Base-by-base conservation (phyloP, 202 grass and related monocot species). In the Panicum virgatum region DNA sequence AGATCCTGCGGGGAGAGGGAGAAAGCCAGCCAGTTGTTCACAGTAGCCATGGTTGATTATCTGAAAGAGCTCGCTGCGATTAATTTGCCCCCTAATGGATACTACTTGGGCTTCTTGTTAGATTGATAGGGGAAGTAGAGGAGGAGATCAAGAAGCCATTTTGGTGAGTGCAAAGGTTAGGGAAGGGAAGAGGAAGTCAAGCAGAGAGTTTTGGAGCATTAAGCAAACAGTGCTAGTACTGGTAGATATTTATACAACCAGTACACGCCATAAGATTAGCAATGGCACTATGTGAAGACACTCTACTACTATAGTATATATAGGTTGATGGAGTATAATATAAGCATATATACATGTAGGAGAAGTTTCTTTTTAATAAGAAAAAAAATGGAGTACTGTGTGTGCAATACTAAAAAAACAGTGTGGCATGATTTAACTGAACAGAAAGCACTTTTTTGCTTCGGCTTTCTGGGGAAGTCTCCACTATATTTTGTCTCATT, bases 21-120 rank as follows among this genome's bases (percentile, higher is more conserved):
- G 87, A 99, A 99, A 22, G 64, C 96, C 81, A 99, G 83, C 96
- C 96, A 96, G 88, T 99, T 95, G 89, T 99, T 99, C 70, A 99
- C 80, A 19, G 96, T 78, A 7, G 83, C 92, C 93, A 99, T 98
- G 75, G 68, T 42, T 71, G 76, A 79, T 78, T 80, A 32, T 27
- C 75, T 75, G 51, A 48, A 73, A 67, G 64, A 81, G 53, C 23
- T n/a, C n/a, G n/a, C n/a, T 43, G 76, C 13, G 73, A 80, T 83
- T 80, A 74, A 52, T 27, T 69, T 75, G 22, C 44, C 5, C 32
- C 25, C 50, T 68, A 83, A 73, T 81, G 27, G 27, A 4, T 42
- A 7, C 66, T 68, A 29, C 60, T 90, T 73, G 48, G 54, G 52
- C 26, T 62, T 72, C 45, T 68, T 53, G 32, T 44, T 36, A 14